Conservation (phyloP, 192 early-diverging fungal genomes). For the Linnemannia exigua region DNA sequence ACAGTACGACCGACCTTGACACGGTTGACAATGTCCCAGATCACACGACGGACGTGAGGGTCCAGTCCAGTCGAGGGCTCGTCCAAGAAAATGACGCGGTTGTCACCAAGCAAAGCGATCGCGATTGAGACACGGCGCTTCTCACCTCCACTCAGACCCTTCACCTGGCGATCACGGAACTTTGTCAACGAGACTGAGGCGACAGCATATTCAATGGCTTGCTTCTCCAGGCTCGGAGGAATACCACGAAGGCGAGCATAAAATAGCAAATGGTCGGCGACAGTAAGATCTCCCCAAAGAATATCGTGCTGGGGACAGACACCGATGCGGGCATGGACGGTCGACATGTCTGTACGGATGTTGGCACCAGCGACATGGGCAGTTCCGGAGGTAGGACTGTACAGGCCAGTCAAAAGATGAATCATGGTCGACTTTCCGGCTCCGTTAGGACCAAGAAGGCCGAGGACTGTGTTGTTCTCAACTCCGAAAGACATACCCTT, state of each 20-base stretch:
- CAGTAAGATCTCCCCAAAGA: slow-evolving; percentile 62
- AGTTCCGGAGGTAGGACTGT: slow-evolving; percentile 41
- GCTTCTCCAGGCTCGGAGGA: slow-evolving; percentile 25
- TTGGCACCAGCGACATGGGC: slow-evolving; percentile 47
- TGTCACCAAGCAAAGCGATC: slow-evolving; percentile 67
- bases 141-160: slow-evolving; percentile 68
- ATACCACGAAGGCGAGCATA: slow-evolving; percentile 65
- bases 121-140: slow-evolving; percentile 70
- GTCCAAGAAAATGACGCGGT: slow-evolving; percentile 66
- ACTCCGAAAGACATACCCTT: slow-evolving; percentile 65
- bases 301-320: slow-evolving; percentile 72
- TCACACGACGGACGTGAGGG: slow-evolving; percentile 57
- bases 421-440: slow-evolving; percentile 78
- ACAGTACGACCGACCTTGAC: slow-evolving; percentile 64
- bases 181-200: slow-evolving; percentile 49
- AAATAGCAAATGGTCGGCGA: slow-evolving; percentile 63
- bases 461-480: slow-evolving; percentile 70
- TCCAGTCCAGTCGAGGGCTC: slow-evolving; percentile 76
- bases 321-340: slow-evolving; percentile 59
- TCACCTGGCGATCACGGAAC: slow-evolving; percentile 51
- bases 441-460: slow-evolving; percentile 78
- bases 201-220: slow-evolving; percentile 38
- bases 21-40: slow-evolving; percentile 70
- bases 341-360: slow-evolving; percentile 44
- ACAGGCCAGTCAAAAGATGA: slow-evolving; percentile 43